phyloP scores from a whole-genome alignment of 164 flowering plant species.

The Pachysandra terminalis region DNA sequence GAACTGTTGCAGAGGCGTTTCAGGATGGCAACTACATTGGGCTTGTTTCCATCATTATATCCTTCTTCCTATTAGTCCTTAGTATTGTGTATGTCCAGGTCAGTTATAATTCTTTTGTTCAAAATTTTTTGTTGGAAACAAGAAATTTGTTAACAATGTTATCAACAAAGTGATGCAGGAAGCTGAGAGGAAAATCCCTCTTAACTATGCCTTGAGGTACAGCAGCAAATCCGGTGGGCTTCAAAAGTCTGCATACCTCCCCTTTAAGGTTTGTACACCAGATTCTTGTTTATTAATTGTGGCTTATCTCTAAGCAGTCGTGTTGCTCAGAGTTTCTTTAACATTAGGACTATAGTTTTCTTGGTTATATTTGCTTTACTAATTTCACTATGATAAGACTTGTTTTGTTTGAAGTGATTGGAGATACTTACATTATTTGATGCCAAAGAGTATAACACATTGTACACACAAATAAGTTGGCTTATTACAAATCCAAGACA shows the following conservation, averaged over 20 bases:
- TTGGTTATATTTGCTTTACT: too few relatives aligned
- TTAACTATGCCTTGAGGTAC: conserved; percentile 94
- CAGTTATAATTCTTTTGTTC: conserved; percentile 15
- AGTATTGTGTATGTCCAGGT: conserved; percentile 99
- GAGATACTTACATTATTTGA: too few relatives aligned
- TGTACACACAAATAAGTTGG: too few relatives aligned
- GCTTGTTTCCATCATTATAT: conserved; percentile 54
- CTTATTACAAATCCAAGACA: too few relatives aligned
- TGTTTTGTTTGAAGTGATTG: background rate
- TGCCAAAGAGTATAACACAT: too few relatives aligned
- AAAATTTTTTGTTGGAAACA: conserved; percentile 8
- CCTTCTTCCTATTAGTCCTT: conserved; percentile 81
- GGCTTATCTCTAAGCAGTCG: background rate
- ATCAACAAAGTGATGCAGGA: conserved; percentile 63
- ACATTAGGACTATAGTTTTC: background rate
- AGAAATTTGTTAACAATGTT: conserved; percentile 11
- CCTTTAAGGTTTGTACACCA: conserved; percentile 72
- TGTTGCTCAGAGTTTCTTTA: background rate
- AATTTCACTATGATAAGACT: background rate
- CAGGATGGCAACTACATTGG: conserved; percentile 93
- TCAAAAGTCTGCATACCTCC: conserved; percentile 91
- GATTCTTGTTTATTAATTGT: background rate
- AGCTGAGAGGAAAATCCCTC: conserved; percentile 99
- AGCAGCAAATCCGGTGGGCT: conserved; percentile 72
- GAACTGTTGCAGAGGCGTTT: conserved; percentile 79